Percentiles rank a stretch among this genome's conserved stretches.
These are phyloP conservation scores for Mycothermus thermophilus DNA, from an alignment of 495 filamentous ascomycete species.

Conservation along the genomic window DNA sequence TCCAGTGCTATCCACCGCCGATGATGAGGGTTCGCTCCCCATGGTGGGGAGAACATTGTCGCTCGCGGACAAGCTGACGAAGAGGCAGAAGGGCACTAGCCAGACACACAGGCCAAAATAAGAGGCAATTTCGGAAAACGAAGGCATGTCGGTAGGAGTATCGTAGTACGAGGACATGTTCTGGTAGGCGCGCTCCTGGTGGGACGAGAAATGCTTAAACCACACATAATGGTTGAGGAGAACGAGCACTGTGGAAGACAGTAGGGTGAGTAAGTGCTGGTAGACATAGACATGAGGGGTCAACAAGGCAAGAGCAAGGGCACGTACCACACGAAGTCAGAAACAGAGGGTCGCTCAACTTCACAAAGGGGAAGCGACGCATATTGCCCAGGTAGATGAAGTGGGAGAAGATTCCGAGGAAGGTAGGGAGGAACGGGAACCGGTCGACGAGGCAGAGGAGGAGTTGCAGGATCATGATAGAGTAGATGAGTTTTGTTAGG, in stretches of 20 bases:
- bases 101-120: conserved; percentile 96
- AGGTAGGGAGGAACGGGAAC: conserved; percentile 60
- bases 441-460: conserved; percentile 68
- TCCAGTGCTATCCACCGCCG: conserved; percentile 23
- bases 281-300: too few species aligned
- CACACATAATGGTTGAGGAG: conserved; percentile 90
- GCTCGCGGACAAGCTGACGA: conserved; percentile 80
- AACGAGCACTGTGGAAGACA: conserved; percentile 71
- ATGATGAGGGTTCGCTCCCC: conserved; percentile 32
- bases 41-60: conserved; percentile 92
- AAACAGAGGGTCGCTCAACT: conserved; percentile 78
- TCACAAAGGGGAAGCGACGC: conserved; percentile 75
- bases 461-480: conserved; percentile 58
- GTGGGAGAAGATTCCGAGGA: conserved; percentile 70
- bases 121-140: conserved; percentile 87
- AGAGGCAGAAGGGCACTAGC: conserved; percentile 90
- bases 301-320: not conserved
- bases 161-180: conserved; percentile 43
- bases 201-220: conserved; percentile 81
- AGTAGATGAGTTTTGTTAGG: conserved; percentile 73
- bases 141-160: conserved; percentile 47
- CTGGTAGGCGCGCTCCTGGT: conserved; percentile 34
- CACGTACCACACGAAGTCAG: conserved; percentile 60
- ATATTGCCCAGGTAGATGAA: conserved; percentile 82
- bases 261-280: too few species aligned